phyloP scores from a whole-genome alignment of 2,329 filamentous ascomycete genomes.

The Epichloe sylvatica region DNA sequence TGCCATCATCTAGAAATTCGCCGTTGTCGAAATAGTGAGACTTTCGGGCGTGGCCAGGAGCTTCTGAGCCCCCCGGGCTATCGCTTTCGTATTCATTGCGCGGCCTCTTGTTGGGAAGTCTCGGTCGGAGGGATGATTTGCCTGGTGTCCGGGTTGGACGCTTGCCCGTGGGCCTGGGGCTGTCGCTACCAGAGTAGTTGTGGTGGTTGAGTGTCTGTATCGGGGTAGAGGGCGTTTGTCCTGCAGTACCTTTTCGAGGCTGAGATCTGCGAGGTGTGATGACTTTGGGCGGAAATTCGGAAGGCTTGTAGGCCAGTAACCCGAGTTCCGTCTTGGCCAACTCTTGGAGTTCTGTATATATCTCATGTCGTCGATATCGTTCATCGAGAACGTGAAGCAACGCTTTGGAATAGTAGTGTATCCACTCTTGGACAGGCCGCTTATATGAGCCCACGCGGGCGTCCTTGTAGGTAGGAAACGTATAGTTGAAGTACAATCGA shows the following conservation, averaged over 20 bases:
- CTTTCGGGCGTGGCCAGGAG: slow-evolving; percentile 17
- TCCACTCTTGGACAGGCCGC: slow-evolving; percentile 27
- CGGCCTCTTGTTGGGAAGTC: slow-evolving; percentile 31
- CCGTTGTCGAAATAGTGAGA: slow-evolving; percentile 19
- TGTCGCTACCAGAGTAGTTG: slow-evolving; percentile 11
- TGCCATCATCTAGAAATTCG: slow-evolving; percentile 10
- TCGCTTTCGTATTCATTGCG: slow-evolving; percentile 25
- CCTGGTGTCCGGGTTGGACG: slow-evolving; percentile 8
- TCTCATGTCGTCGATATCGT: slow-evolving; percentile 19
- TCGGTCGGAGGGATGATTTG: slow-evolving; percentile 6
- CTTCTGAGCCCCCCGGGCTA: slow-evolving; percentile 21
- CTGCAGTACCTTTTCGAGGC: background rate
- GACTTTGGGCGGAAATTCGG: slow-evolving; percentile 14
- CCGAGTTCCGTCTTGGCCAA: slow-evolving; percentile 14
- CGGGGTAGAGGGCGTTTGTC: slow-evolving; percentile 1
- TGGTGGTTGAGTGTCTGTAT: slow-evolving; percentile 4
- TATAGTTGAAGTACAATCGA: slow-evolving; percentile 20
- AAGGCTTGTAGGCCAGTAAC: slow-evolving; percentile 14
- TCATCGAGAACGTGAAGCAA: slow-evolving; percentile 23
- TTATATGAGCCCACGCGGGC: slow-evolving; percentile 22
- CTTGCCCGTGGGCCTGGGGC: slow-evolving; percentile 18
- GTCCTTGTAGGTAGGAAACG: slow-evolving; percentile 16
- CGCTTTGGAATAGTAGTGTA: slow-evolving; percentile 30
- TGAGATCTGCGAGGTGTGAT: slow-evolving; percentile 12
- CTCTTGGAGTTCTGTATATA: slow-evolving; percentile 22